Percentiles rank a stretch among this genome's conserved stretches.
Evolutionary conservation across 2,329 filamentous ascomycete genomes (phyloP).

Genomic region (Colletotrichum gloeosporioides): DNA sequence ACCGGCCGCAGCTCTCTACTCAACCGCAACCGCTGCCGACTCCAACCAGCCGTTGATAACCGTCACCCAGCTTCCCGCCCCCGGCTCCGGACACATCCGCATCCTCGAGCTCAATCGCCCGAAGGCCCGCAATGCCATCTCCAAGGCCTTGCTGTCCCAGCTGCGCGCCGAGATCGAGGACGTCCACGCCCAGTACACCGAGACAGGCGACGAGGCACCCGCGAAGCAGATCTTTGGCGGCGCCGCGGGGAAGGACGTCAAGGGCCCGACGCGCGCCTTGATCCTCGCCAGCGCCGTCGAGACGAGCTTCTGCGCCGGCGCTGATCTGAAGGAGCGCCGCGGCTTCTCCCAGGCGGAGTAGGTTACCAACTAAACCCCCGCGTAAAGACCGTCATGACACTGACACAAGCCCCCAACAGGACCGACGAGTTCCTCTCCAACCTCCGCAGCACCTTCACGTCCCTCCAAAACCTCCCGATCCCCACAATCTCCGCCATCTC

Average conservation of each 20-base stretch:
- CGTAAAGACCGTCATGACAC: not conserved
- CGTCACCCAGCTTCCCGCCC: constrained; percentile 76
- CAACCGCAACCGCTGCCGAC: constrained; percentile 46
- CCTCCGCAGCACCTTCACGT: constrained; percentile 77
- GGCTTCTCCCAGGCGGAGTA: constrained; percentile 81
- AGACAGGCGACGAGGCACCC: constrained; percentile 57
- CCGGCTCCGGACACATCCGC: constrained; percentile 82
- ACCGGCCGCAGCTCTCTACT: constrained; percentile 36
- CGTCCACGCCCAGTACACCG: constrained; percentile 66
- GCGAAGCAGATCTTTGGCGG: constrained; percentile 48
- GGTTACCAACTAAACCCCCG: constrained; percentile 28
- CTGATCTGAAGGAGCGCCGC: constrained; percentile 88
- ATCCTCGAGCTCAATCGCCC: constrained; percentile 89
- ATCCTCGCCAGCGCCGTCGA: constrained; percentile 88
- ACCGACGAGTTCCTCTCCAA: constrained; percentile 78
- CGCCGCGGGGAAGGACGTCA: constrained; percentile 46
- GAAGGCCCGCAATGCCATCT: constrained; percentile 88
- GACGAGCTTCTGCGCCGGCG: constrained; percentile 88
- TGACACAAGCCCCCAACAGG: constrained; percentile 47
- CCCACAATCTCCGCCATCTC: constrained; percentile 90
- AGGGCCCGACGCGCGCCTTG: constrained; percentile 75
- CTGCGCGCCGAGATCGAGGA: constrained; percentile 76
- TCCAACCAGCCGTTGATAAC: constrained; percentile 61
- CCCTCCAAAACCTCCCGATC: constrained; percentile 77
- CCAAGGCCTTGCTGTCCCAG: constrained; percentile 73